Conservation (phyloP, 208 protist genomes). For the Trypanosoma melophagium region DNA sequence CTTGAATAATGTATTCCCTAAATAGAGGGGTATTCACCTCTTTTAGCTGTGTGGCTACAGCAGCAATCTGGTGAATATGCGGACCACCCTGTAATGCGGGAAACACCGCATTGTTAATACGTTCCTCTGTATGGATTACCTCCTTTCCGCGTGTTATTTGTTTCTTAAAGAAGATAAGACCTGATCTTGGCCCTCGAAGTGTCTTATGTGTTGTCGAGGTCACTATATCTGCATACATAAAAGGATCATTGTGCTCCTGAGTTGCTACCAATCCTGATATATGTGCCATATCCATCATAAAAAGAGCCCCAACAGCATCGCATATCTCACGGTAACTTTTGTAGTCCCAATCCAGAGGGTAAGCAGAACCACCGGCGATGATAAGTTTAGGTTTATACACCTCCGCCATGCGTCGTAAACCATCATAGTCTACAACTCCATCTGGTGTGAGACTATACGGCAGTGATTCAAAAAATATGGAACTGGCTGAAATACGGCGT, state of each 20-base stretch:
- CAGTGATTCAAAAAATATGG: slow-evolving; percentile 94
- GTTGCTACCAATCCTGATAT: slow-evolving; percentile 86
- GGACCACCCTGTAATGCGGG: slow-evolving; percentile 95
- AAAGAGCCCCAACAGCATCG: slow-evolving; percentile 74
- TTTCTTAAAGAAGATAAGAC: slow-evolving; percentile 91
- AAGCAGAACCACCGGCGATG: slow-evolving; percentile 91
- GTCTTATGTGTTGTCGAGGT: slow-evolving; percentile 99
- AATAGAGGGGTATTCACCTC: slow-evolving; percentile 88
- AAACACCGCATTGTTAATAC: slow-evolving; percentile 96
- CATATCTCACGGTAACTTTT: slow-evolving; percentile 54
- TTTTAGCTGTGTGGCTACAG: slow-evolving; percentile 88
- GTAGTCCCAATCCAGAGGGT: slow-evolving; percentile 96
- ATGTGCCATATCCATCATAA: slow-evolving; percentile 97
- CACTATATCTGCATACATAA: slow-evolving; percentile 95
- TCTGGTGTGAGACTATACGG: slow-evolving; percentile 86
- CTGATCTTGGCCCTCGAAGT: slow-evolving; percentile 93
- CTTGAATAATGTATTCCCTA: slow-evolving; percentile 85
- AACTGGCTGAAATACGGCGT: slow-evolving; percentile 90
- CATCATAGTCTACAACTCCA: slow-evolving; percentile 94
- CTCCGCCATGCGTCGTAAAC: slow-evolving; percentile 54
- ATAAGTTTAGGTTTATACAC: slow-evolving; percentile 93
- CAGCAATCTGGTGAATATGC: slow-evolving; percentile 95
- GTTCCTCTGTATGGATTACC: slow-evolving; percentile 56
- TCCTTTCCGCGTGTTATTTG: slow-evolving; percentile 18
- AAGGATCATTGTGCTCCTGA: slow-evolving; percentile 71